These are phyloP conservation scores for Venturia effusa DNA, from an alignment of 2,329 filamentous ascomycete species.

Conservation along the genomic window DNA sequence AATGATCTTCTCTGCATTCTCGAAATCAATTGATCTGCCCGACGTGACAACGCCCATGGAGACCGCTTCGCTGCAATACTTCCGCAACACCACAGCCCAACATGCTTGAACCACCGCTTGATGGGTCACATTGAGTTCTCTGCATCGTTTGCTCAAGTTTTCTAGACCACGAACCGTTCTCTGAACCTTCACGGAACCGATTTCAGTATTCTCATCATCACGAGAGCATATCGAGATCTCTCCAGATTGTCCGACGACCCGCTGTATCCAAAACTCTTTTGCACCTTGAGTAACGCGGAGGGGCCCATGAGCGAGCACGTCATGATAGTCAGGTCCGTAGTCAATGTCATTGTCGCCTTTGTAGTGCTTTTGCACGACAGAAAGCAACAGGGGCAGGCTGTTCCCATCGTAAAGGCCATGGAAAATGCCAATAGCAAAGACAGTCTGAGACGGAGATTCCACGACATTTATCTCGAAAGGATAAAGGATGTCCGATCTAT, in stretches of 20 bases:
- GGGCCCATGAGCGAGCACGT: slow-evolving; percentile 60
- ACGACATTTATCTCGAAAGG: slow-evolving; percentile 45
- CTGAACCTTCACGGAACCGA: slow-evolving; percentile 22
- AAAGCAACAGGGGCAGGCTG: slow-evolving; percentile 59
- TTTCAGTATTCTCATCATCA: background rate
- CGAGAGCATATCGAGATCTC: background rate
- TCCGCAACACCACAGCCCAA: slow-evolving; percentile 47
- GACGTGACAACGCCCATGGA: slow-evolving; percentile 68
- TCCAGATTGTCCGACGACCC: background rate
- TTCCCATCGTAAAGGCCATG: slow-evolving; percentile 81
- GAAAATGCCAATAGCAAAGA: slow-evolving; percentile 61
- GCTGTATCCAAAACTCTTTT: slow-evolving; percentile 53
- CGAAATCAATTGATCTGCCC: slow-evolving; percentile 61
- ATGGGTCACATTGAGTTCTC: slow-evolving; percentile 58
- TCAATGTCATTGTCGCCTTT: slow-evolving; percentile 17
- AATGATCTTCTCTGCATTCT: slow-evolving; percentile 54
- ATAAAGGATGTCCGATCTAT: slow-evolving; percentile 24
- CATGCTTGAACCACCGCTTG: slow-evolving; percentile 73
- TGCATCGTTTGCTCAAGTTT: slow-evolving; percentile 35
- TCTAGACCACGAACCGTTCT: slow-evolving; percentile 31
- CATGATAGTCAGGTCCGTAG: slow-evolving; percentile 48
- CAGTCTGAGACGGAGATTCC: slow-evolving; percentile 17
- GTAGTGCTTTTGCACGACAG: slow-evolving; percentile 46
- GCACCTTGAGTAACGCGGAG: slow-evolving; percentile 38
- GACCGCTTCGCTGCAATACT: slow-evolving; percentile 35